phyloP scores from a whole-genome alignment of 176 grass and related monocot genomes.

The Neostapfia colusana region DNA sequence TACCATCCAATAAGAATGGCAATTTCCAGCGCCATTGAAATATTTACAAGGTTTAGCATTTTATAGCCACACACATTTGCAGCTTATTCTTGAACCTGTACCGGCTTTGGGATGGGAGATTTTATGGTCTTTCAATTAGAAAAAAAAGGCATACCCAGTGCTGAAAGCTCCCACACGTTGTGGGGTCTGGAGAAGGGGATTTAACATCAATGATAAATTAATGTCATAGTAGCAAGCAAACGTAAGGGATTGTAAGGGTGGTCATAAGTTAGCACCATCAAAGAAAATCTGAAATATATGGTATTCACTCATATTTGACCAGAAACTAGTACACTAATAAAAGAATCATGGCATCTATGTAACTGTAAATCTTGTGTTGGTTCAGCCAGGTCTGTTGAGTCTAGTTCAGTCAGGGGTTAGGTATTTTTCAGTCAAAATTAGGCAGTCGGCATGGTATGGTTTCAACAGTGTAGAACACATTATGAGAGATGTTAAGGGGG shows the following conservation, averaged over 20 bases:
- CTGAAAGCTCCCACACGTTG: too few species aligned
- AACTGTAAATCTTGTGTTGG: not conserved
- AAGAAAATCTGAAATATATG: not conserved
- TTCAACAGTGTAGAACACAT: too few species aligned
- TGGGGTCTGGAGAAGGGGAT: too few species aligned
- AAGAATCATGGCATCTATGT: not conserved
- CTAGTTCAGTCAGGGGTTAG: not conserved
- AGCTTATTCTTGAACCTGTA: slow-evolving; percentile 15
- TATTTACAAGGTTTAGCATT: not conserved
- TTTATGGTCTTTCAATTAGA: not conserved
- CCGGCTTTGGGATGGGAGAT: not conserved
- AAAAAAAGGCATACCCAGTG: too few species aligned
- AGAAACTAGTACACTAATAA: not conserved
- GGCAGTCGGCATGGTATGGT: not conserved
- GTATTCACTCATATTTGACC: not conserved
- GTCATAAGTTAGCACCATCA: not conserved
- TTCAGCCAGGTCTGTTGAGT: not conserved
- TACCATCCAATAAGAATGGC: not conserved
- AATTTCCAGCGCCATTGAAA: slow-evolving; percentile 16
- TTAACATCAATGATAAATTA: not conserved
- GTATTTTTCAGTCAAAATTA: not conserved
- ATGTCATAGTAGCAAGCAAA: not conserved
- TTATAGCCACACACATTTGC: not conserved
- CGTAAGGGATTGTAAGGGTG: not conserved
- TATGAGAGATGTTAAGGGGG: too few species aligned